These are phyloP conservation scores for Entomortierella parvispora DNA, from an alignment of 192 early-diverging fungal genomes.

Conservation along the genomic window DNA sequence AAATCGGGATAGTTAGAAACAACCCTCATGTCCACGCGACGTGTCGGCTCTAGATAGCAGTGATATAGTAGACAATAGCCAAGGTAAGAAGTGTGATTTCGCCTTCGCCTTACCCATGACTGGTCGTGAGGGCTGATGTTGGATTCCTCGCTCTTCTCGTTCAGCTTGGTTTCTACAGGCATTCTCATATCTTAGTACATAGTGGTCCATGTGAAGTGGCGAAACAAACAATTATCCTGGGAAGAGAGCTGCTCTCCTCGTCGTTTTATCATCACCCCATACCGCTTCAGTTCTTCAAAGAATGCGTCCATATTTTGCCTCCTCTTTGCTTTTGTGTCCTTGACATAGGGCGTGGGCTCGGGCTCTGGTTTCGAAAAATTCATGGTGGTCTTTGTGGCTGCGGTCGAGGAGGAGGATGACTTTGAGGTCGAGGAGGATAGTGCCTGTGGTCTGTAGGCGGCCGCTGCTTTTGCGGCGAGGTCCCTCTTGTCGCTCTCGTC, in stretches of 20 bases:
- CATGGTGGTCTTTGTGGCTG: slow-evolving; percentile 10
- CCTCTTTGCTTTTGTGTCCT: slow-evolving; percentile 60
- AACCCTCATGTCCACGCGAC: too few relatives aligned
- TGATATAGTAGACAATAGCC: too few relatives aligned
- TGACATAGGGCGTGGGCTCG: slow-evolving; percentile 37
- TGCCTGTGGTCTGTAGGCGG: slow-evolving; percentile 48
- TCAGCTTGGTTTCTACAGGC: slow-evolving; percentile 70
- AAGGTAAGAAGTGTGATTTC: too few relatives aligned
- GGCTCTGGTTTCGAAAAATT: slow-evolving; percentile 51
- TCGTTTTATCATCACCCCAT: not conserved
- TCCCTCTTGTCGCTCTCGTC: slow-evolving; percentile 38
- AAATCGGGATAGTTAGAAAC: too few relatives aligned
- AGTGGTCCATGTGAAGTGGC: not conserved
- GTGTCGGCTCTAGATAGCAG: too few relatives aligned
- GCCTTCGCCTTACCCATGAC: slow-evolving; percentile 37
- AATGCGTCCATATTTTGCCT: slow-evolving; percentile 88
- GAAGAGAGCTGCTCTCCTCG: not conserved
- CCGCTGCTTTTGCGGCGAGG: slow-evolving; percentile 29
- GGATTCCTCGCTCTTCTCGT: slow-evolving; percentile 57
- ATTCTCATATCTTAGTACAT: not conserved
- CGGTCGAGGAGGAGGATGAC: not conserved
- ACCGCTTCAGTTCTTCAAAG: slow-evolving; percentile 85
- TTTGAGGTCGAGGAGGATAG: slow-evolving; percentile 24
- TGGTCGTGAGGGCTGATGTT: slow-evolving; percentile 48
- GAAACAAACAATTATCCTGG: not conserved